Evolutionary conservation across 2,329 filamentous ascomycete species (phyloP), one percentile per base, ranked within the genome.

Genomic region (Diaporthe amygdali): DNA sequence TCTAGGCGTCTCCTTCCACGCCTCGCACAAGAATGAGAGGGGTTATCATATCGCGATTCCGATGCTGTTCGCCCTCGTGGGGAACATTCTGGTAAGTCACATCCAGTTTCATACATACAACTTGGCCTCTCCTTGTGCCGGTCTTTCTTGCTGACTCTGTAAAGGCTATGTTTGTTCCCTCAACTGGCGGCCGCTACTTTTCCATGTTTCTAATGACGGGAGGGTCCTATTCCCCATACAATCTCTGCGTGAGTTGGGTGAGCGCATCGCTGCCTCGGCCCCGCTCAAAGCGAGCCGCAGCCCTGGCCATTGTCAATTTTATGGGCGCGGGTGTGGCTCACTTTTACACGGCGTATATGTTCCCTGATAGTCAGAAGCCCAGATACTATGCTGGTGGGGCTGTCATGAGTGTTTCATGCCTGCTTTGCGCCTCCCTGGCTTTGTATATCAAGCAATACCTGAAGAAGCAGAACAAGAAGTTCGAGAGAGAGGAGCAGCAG

Each of bases 271-370:
- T 77, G 3, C 75, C 76, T 0, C 76, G 76, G 3, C 76, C 76
- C 1, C 72, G 74, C 7, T 70, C 76, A 10, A 76, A 76, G 46
- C 75, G 74, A 2, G 76, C 76, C 17, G 56, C 56, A 15, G 37
- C 56, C 17, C 41, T 77, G 46, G 77, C 76, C 9, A 74, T 78
- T 41, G 71, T 77, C 55, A 78, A 78, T 44, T 71, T 78, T 25
- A 78, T 78, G 74, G 67, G 73, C 5, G 71, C 73, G 7, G 74
- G 71, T 5, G 70, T 74, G 12, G 70, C 75, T 0, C 78, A 78
- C 61, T 78, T 79, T 22, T 79, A 78, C 67, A 79, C 78, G 7
- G 69, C 71, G 20, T 79, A 78, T 74, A 78, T 79, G 76, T 78
- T 79, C 67, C 77, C 77, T 0, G 78, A 79, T 47, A 74, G 69